Evolutionary conservation across 2,329 filamentous ascomycete species (phyloP), one percentile per base, ranked within the genome.

Genomic region (Nigrograna mackinnonii): DNA sequence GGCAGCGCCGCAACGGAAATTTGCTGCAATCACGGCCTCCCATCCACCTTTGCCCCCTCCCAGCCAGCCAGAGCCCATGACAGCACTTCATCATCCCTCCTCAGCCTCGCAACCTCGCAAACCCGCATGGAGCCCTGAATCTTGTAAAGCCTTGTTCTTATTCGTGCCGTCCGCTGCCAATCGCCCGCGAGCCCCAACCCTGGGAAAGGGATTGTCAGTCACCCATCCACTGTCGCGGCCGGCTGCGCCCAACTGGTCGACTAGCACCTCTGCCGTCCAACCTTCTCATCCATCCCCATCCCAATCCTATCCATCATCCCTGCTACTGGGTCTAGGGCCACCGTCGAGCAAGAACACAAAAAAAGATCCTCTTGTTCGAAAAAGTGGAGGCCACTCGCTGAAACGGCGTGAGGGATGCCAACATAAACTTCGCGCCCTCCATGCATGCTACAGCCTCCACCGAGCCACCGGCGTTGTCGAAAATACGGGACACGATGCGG

Each of bases 381-480:
- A n/a, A n/a, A n/a, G n/a, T n/a, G n/a, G n/a, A n/a, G n/a, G 34
- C 37, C 19, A 41, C 38, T 55, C 55, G 49, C 58, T 62, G 62
- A 66, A 65, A 66, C 62, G 52, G 51, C 50, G 47, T 46, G 49
- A 44, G 50, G 39, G 35, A 52, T 58, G 53, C 56, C 50, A 58
- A 53, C 46, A 45, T 48, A 37, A 42, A 41, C 35, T 37, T 39
- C 40, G 24, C 21, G 28, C 22, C 38, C 22, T 31, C 11, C 16
- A 38, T 45, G 39, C 45, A 45, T 41, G 37, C 41, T 36, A 32
- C 41, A 35, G 46, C 42, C 46, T 49, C 39, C 46, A 41, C 35
- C 37, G 36, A 44, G 46, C 43, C 37, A 35, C 40, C 40, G 40
- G n/a, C n/a, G n/a, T n/a, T n/a, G n/a, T n/a, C n/a, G n/a, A n/a